These are phyloP conservation scores for Candida odintsovae DNA, from an alignment of 805 yeast species.

Conservation along the genomic window DNA sequence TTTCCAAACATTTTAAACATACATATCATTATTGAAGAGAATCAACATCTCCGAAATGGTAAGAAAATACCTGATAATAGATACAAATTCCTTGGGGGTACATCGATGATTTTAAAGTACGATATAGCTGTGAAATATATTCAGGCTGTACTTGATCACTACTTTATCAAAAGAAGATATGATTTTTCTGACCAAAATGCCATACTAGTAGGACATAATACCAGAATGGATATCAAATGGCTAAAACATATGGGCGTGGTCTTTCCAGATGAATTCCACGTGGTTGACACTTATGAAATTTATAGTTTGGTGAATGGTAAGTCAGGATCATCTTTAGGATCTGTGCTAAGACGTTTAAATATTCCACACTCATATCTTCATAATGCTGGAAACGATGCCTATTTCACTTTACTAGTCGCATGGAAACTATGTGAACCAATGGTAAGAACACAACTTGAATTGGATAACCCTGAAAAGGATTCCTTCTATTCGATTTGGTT, in stretches of 20 bases:
- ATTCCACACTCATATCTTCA: constrained; percentile 54
- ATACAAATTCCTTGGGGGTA: constrained; percentile 41
- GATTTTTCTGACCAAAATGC: constrained; percentile 11
- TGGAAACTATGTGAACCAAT: constrained; percentile 38
- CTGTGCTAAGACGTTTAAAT: constrained; percentile 35
- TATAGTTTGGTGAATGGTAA: constrained; percentile 34
- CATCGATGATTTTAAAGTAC: constrained; percentile 33
- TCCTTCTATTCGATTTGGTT: not conserved
- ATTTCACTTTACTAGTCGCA: constrained; percentile 45
- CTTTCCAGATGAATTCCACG: constrained; percentile 28
- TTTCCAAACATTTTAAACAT: constrained; percentile 10
- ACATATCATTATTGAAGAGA: constrained; percentile 40
- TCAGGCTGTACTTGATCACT: constrained; percentile 36
- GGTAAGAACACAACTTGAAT: not conserved
- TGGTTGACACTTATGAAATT: constrained; percentile 42
- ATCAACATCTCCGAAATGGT: constrained; percentile 36
- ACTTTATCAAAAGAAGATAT: constrained; percentile 23
- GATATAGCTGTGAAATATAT: constrained; percentile 31
- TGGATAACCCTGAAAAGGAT: not conserved
- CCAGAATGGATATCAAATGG: constrained; percentile 47
- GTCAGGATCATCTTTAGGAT: constrained; percentile 35
- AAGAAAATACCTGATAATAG: constrained; percentile 46
- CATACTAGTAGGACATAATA: constrained; percentile 51
- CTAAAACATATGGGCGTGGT: constrained; percentile 37
- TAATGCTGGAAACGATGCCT: constrained; percentile 65